Evolutionary conservation across 2,329 filamentous ascomycete species (phyloP).

Genomic region (Colletotrichum sp.): DNA sequence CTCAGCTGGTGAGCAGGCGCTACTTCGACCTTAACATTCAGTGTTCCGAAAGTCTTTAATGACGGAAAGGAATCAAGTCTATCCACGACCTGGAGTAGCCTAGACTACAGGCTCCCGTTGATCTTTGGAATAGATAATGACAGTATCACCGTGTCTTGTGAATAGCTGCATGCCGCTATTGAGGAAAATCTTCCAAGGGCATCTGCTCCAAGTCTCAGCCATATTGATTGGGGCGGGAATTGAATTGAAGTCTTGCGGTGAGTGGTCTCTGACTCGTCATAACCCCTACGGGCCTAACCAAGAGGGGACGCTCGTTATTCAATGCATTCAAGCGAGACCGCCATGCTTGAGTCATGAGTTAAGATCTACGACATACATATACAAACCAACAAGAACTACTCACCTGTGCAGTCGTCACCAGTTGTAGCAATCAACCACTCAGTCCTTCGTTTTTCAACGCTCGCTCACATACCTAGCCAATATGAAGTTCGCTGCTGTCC

Average conservation of each 20-base stretch:
- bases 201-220: not conserved
- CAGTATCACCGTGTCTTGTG: fast-evolving
- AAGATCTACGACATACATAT: not conserved
- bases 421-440: not conserved
- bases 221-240: not conserved
- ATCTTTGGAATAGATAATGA: not conserved
- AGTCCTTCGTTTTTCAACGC: not conserved
- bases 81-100: not conserved
- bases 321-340: not conserved
- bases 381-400: not conserved
- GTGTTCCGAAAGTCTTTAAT: not conserved
- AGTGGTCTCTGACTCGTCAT: not conserved
- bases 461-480: not conserved
- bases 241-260: not conserved
- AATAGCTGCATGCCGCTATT: not conserved
- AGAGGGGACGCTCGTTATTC: not conserved
- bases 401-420: not conserved
- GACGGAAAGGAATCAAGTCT: not conserved
- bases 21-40: fast-evolving
- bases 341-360: not conserved
- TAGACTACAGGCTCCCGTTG: not conserved
- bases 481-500: not conserved
- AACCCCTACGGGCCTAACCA: not conserved
- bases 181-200: not conserved
- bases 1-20: not conserved